A percentile compares a stretch with the other conserved stretches of the same genome.
phyloP scores from a whole-genome alignment of 345 rosid species.

The Hirschfeldia incana region DNA sequence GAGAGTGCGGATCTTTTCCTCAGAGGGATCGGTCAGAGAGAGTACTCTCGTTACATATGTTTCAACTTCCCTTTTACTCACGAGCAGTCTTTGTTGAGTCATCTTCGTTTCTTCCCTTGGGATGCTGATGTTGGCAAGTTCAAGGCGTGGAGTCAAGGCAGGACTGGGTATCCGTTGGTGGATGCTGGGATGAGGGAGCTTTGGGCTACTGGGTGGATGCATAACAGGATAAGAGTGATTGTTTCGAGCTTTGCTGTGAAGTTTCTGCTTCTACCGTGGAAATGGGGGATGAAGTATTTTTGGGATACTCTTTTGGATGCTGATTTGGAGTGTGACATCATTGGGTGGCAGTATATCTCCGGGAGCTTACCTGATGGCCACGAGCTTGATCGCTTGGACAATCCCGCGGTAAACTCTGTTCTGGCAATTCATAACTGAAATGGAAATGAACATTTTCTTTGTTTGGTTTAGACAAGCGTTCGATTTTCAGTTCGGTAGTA shows the following conservation, averaged over 20 bases:
- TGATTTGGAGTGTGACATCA: conserved; percentile 81
- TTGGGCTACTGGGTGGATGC: conserved; percentile 99
- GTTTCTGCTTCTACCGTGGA: conserved; percentile 90
- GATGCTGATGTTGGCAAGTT: conserved; percentile 54
- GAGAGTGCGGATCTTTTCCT: conserved; percentile 67
- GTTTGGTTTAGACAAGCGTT: too few relatives aligned
- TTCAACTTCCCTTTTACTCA: conserved; percentile 93
- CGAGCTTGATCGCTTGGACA: conserved; percentile 81
- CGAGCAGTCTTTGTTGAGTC: conserved; percentile 63
- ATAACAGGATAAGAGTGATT: conserved; percentile 80
- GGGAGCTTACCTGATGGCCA: conserved; percentile 97
- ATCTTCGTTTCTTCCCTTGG: conserved; percentile 83
- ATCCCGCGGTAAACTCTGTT: conserved; percentile 59
- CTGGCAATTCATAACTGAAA: too few relatives aligned
- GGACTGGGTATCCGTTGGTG: conserved; percentile 90
- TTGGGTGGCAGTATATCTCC: conserved; percentile 95
- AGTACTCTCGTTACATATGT: conserved; percentile 89
- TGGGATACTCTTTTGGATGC: conserved; percentile 97
- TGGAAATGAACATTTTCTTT: too few relatives aligned
- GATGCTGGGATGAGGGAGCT: conserved; percentile 99
- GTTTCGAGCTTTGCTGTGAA: conserved; percentile 89
- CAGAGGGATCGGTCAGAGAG: conserved; percentile 78
- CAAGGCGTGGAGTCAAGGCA: conserved; percentile 94
- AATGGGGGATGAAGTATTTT: conserved; percentile 95
- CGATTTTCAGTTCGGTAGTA: too few relatives aligned